Evolutionary conservation across 164 flowering plant species (phyloP).

Genomic region (Piper betle): DNA sequence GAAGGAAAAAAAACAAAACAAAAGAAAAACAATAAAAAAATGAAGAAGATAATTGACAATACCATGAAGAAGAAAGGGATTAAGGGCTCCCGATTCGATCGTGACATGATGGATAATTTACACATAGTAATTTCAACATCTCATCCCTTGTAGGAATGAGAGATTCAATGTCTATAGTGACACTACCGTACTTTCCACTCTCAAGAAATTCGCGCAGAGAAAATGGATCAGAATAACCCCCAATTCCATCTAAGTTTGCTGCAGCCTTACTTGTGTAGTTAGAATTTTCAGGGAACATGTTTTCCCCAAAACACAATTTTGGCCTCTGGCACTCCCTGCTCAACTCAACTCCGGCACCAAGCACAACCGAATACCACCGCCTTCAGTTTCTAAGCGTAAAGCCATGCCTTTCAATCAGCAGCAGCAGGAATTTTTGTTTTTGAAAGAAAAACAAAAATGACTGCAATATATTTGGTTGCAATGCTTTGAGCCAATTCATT

Average conservation of each 20-base stretch:
- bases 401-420: too few species aligned
- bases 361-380: too few species aligned
- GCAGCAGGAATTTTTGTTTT: too few species aligned
- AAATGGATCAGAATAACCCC: constrained; percentile 25
- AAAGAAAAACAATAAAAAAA: background rate
- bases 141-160: constrained; percentile 15
- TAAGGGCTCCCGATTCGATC: too few species aligned
- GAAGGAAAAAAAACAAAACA: background rate
- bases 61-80: too few species aligned
- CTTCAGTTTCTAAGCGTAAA: too few species aligned
- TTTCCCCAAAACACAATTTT: constrained; percentile 5
- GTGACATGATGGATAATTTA: constrained; percentile 5
- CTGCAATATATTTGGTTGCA: too few species aligned
- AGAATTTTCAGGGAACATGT: background rate
- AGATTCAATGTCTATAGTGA: constrained; percentile 24
- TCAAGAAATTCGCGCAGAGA: constrained; percentile 13
- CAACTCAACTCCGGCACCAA: too few species aligned
- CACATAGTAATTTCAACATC: constrained; percentile 2
- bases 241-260: background rate
- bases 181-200: constrained; percentile 36
- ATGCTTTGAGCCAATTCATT: too few species aligned
- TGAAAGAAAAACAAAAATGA: too few species aligned
- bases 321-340: constrained; percentile 15
- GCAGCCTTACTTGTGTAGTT: constrained; percentile 2
- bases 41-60: background rate